Evolutionary conservation across 148 eudicot genomes (phyloP), one percentile per base, ranked within the genome.

Genomic region (Limonium bicolor): DNA sequence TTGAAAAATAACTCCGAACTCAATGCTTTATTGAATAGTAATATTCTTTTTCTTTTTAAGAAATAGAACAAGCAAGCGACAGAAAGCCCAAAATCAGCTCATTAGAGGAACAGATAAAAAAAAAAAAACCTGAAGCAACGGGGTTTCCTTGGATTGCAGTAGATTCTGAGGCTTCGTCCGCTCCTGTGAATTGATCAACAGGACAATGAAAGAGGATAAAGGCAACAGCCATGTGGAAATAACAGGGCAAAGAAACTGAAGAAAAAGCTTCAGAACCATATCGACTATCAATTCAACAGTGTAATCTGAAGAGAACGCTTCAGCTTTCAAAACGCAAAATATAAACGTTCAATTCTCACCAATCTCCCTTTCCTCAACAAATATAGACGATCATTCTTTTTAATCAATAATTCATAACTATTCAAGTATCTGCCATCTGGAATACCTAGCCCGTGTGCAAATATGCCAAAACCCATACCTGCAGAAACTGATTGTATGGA

Each of bases 101-200:
- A 6, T 16, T 40, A 4, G 1, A 16, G 32, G 27, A 20, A 36
- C n/a, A 28, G 12, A 20, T 9, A 27, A 11, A 1, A 10, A 33
- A 6, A 42, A 40, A 37, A 2, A 39, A 54, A 76, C 85, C 92
- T 70, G 73, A n/a, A n/a, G n/a, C n/a, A n/a, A n/a, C n/a, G n/a
- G n/a, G n/a, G n/a, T n/a, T n/a, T n/a, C n/a, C n/a, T n/a, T n/a
- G n/a, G n/a, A n/a, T n/a, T n/a, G n/a, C n/a, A n/a, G n/a, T n/a
- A n/a, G n/a, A n/a, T n/a, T n/a, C n/a, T n/a, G n/a, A n/a, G n/a
- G n/a, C n/a, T n/a, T n/a, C n/a, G n/a, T n/a, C n/a, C n/a, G n/a
- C n/a, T n/a, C n/a, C n/a, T n/a, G n/a, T n/a, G n/a, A n/a, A n/a
- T n/a, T n/a, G n/a, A n/a, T n/a, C n/a, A n/a, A n/a, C n/a, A n/a